Evolutionary conservation across 2,329 filamentous ascomycete species (phyloP).

Genomic region (Xylaria sp.): DNA sequence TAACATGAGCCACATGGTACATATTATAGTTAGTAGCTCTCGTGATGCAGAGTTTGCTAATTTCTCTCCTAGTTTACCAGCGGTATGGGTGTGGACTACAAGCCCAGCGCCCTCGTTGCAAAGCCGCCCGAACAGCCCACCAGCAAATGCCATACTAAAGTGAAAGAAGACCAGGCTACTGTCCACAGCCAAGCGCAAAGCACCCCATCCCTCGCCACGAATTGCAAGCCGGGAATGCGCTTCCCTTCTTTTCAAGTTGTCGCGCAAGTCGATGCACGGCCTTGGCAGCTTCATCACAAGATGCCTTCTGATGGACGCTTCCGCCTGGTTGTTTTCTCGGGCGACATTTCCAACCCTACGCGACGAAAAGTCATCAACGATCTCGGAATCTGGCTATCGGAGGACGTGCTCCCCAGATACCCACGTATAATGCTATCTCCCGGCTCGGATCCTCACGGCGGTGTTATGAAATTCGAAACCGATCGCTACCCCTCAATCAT

Average conservation of each 20-base stretch:
- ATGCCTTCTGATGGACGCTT: conserved; percentile 64
- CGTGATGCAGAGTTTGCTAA: background rate
- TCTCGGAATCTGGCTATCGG: conserved; percentile 48
- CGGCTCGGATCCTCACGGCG: conserved; percentile 25
- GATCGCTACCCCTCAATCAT: conserved; percentile 54
- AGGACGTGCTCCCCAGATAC: conserved; percentile 51
- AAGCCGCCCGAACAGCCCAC: conserved; percentile 48
- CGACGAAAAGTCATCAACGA: conserved; percentile 52
- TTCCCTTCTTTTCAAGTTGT: conserved; percentile 65
- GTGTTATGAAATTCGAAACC: conserved; percentile 31
- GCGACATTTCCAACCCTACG: conserved; percentile 52
- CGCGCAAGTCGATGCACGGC: conserved; percentile 59
- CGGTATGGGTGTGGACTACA: conserved; percentile 59
- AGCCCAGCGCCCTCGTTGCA: conserved; percentile 58
- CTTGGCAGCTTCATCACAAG: conserved; percentile 64
- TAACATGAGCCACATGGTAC: conserved; percentile 34
- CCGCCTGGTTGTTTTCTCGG: conserved; percentile 66
- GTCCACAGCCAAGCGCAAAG: conserved; percentile 22
- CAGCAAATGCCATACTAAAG: background rate
- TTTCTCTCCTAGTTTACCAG: conserved; percentile 23
- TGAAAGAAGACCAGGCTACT: conserved; percentile 5
- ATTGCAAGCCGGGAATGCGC: conserved; percentile 59
- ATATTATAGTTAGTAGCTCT: background rate
- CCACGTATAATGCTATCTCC: conserved; percentile 33
- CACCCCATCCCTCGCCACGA: conserved; percentile 51